phyloP scores from a whole-genome alignment of 306 rosid genomes.

The Acacia crassicarpa region DNA sequence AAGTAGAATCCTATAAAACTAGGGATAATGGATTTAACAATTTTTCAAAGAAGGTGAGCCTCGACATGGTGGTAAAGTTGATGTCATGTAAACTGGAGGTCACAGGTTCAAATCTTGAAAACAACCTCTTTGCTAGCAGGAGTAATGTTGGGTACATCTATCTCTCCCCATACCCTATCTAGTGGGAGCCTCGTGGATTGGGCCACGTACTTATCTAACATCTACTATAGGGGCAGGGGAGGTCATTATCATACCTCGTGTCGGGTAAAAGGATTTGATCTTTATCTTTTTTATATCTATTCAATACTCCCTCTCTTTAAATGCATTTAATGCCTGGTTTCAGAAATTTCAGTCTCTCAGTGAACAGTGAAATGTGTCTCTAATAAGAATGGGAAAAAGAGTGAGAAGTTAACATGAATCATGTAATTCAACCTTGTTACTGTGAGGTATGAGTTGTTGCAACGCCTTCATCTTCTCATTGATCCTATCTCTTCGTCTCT shows the following conservation, averaged over 20 bases:
- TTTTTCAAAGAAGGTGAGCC: not conserved
- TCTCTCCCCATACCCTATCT: too few relatives aligned
- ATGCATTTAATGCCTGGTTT: not conserved
- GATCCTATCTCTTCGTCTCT: slow-evolving; percentile 93
- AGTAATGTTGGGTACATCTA: too few relatives aligned
- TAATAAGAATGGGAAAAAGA: not conserved
- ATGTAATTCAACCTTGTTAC: slow-evolving; percentile 65
- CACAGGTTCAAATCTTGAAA: too few relatives aligned
- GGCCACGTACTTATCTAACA: too few relatives aligned
- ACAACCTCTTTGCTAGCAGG: too few relatives aligned
- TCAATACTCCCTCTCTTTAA: slow-evolving; percentile 1
- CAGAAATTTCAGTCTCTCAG: not conserved
- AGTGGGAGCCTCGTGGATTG: too few relatives aligned
- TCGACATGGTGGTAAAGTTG: too few relatives aligned
- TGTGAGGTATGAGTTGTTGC: slow-evolving; percentile 90
- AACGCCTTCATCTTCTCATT: slow-evolving; percentile 84
- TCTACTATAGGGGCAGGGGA: not conserved
- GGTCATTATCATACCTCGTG: not conserved
- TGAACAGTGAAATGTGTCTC: slow-evolving; percentile 26
- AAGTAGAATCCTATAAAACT: slow-evolving; percentile 3
- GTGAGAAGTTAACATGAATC: slow-evolving; percentile 11
- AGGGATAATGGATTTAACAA: not conserved
- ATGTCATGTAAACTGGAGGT: too few relatives aligned
- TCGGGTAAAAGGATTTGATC: not conserved
- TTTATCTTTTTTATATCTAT: not conserved